phyloP scores from a whole-genome alignment of 768 basidiomycete species.

The Agrocybe praecox region DNA sequence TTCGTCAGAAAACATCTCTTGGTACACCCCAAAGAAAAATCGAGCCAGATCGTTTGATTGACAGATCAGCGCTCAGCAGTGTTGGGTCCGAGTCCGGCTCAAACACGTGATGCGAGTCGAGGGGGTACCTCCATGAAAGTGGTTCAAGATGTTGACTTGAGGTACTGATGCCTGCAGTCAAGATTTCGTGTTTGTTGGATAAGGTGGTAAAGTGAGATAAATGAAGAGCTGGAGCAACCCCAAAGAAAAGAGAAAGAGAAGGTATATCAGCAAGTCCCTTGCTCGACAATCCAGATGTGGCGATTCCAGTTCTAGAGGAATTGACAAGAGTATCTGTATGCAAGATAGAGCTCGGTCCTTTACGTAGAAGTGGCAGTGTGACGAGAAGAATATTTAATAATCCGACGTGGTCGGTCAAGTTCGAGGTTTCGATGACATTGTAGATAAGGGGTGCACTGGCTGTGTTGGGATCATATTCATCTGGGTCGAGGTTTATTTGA shows the following conservation, averaged over 20 bases:
- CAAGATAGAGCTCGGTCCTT: constrained; percentile 30
- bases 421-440: constrained; percentile 52
- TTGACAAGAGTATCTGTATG: constrained; percentile 44
- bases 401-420: constrained; percentile 50
- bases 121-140: constrained; percentile 38
- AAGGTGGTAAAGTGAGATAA: constrained; percentile 41
- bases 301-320: background rate
- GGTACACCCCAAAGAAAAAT: constrained; percentile 45
- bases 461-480: constrained; percentile 27
- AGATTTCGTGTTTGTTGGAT: constrained; percentile 42
- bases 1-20: constrained; percentile 45
- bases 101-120: constrained; percentile 19
- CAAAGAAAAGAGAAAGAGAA: constrained; percentile 42
- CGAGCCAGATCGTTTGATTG: constrained; percentile 35
- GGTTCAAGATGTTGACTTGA: constrained; percentile 35
- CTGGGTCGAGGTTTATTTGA: constrained; percentile 30
- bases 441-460: constrained; percentile 36
- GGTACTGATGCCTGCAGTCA: constrained; percentile 9
- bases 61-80: background rate
- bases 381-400: constrained; percentile 45
- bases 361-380: constrained; percentile 37
- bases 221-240: constrained; percentile 40
- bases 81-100: background rate
- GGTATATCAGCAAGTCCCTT: constrained; percentile 40
- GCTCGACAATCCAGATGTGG: constrained; percentile 27